These are phyloP conservation scores for Rugonectria rugulosa DNA, from an alignment of 2,329 filamentous ascomycete species.

Conservation along the genomic window DNA sequence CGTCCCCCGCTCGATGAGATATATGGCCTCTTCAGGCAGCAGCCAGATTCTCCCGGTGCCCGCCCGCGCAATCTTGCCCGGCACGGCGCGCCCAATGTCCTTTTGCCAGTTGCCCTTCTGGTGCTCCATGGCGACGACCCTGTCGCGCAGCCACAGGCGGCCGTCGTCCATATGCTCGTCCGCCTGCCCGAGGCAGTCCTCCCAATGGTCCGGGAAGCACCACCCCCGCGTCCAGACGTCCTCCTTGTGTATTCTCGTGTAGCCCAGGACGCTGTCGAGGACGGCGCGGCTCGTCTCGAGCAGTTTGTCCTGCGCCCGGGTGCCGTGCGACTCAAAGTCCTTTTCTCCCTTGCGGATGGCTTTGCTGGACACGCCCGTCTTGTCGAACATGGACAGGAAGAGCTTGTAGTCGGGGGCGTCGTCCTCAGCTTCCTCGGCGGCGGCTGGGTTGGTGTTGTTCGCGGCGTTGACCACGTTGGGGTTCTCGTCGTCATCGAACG, in stretches of 20 bases:
- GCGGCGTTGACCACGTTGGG: constrained; percentile 35
- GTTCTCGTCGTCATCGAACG: constrained; percentile 55
- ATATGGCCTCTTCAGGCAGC: constrained; percentile 90
- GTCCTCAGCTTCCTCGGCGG: constrained; percentile 71
- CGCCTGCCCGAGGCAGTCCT: constrained; percentile 27
- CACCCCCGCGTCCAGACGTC: constrained; percentile 73
- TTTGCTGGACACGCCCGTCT: constrained; percentile 60
- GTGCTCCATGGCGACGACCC: constrained; percentile 73
- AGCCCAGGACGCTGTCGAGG: constrained; percentile 86
- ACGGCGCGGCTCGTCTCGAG: constrained; percentile 84
- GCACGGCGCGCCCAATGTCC: constrained; percentile 74
- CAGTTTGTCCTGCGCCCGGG: constrained; percentile 77
- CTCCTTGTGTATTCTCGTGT: constrained; percentile 76
- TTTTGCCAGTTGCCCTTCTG: constrained; percentile 76
- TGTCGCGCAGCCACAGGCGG: constrained; percentile 50
- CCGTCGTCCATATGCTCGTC: constrained; percentile 38
- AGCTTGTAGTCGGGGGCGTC: constrained; percentile 89
- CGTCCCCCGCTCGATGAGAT: constrained; percentile 85
- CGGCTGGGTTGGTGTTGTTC: constrained; percentile 38
- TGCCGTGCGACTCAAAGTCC: constrained; percentile 95
- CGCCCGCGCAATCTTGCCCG: constrained; percentile 62
- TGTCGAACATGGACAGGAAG: constrained; percentile 61
- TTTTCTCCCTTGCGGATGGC: constrained; percentile 93
- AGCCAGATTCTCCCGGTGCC: constrained; percentile 77
- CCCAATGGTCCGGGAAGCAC: constrained; percentile 73